Evolutionary conservation across 768 basidiomycete species (phyloP).

Genomic region (Agrocybe pediades): DNA sequence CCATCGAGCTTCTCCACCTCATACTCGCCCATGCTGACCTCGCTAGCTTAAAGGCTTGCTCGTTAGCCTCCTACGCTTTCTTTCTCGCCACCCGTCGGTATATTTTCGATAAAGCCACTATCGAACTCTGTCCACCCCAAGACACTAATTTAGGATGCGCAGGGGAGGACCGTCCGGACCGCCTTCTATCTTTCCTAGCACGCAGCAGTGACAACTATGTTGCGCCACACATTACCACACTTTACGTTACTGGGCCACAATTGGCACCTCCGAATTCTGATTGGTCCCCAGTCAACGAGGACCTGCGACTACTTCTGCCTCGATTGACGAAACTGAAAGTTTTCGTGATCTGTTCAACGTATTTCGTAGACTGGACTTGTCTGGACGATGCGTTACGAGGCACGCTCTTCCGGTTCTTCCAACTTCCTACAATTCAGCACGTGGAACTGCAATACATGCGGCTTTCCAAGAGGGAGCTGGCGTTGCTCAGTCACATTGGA

Average conservation of each 20-base stretch:
- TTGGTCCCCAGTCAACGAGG: not conserved
- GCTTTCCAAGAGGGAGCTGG: conserved; percentile 5
- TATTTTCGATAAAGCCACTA: not conserved
- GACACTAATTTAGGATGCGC: too few relatives aligned
- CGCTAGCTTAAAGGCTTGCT: conserved; percentile 10
- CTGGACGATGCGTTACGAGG: conserved; percentile 2
- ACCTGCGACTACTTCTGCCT: not conserved
- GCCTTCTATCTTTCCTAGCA: too few relatives aligned
- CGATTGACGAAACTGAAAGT: not conserved
- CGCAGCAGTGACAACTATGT: too few relatives aligned
- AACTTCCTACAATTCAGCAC: conserved; percentile 3
- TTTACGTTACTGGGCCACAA: too few relatives aligned
- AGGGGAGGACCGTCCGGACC: too few relatives aligned
- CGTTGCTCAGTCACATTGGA: conserved; percentile 3
- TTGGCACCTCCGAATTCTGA: not conserved
- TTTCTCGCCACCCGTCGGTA: conserved; percentile 2
- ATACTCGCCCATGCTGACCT: conserved; percentile 9
- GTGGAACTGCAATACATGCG: conserved; percentile 9
- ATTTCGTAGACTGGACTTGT: not conserved
- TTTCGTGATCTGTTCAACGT: not conserved
- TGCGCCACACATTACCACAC: too few relatives aligned
- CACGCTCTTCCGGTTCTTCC: conserved; percentile 1
- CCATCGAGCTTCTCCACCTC: conserved; percentile 13
- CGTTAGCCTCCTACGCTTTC: conserved; percentile 11
- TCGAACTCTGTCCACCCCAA: too few relatives aligned